Conservation (phyloP, 257 asterid genomes). For the Penstemon davidsonii region DNA sequence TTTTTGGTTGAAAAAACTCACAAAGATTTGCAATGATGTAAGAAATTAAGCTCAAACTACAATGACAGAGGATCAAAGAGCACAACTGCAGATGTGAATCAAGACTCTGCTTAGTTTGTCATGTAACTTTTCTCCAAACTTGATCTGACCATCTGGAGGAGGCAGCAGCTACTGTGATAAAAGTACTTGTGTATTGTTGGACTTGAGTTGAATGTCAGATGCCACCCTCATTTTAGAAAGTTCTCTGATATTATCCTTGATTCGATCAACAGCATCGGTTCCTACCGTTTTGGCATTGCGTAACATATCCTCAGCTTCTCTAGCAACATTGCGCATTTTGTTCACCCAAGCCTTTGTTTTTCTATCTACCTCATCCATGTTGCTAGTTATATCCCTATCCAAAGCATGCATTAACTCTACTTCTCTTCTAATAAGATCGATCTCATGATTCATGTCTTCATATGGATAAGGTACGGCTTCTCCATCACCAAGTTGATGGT, state of each 20-base stretch:
- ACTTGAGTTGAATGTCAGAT: slow-evolving; percentile 19
- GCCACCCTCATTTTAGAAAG: slow-evolving; percentile 16
- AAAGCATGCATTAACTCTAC: slow-evolving; percentile 19
- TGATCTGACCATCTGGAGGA: no score
- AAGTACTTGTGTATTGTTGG: background rate
- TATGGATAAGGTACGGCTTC: slow-evolving; percentile 18
- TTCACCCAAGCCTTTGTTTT: slow-evolving; percentile 9
- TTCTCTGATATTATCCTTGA: slow-evolving; percentile 14
- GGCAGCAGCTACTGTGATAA: background rate
- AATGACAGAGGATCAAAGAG: no score
- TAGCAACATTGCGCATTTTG: background rate
- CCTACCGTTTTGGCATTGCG: no score
- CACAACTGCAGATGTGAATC: no score
- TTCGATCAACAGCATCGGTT: background rate
- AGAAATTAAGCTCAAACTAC: no score
- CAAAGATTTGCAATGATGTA: no score
- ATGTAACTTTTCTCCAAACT: no score
- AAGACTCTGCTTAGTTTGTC: no score
- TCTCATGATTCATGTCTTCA: background rate
- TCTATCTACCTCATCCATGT: background rate
- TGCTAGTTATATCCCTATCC: background rate
- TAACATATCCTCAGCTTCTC: background rate
- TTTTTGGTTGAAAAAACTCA: no score
- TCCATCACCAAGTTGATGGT: background rate
- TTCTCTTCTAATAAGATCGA: slow-evolving; percentile 17